Evolutionary conservation across 169 alveolate species (phyloP).

Genomic region (Plasmodium vivax): DNA sequence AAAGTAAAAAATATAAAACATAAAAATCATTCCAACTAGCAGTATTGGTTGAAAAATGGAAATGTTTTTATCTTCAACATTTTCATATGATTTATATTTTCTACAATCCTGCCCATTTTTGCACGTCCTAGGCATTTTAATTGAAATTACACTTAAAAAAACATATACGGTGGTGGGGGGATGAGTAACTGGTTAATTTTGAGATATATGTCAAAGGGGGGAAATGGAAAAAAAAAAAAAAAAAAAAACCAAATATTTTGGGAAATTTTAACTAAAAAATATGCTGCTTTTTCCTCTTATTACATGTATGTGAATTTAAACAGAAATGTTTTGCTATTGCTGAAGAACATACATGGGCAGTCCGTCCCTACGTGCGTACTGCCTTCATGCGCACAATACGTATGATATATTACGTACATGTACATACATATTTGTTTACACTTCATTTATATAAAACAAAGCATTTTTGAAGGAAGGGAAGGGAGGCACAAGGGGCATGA

Average conservation of each 20-base stretch:
- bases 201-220: neutral
- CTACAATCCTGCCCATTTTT: slow-evolving; percentile 73
- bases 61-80: slow-evolving; percentile 50
- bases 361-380: neutral
- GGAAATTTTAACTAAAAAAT: neutral
- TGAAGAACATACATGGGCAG: neutral
- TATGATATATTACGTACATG: neutral
- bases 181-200: neutral
- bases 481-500: neutral
- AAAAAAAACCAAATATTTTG: neutral
- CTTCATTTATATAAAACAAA: neutral
- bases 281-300: neutral
- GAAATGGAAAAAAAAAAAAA: neutral
- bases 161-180: slow-evolving; percentile 11
- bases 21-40: slow-evolving; percentile 53
- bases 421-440: neutral
- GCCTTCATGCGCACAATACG: neutral
- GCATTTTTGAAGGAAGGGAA: neutral
- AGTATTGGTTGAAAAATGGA: slow-evolving; percentile 54
- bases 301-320: neutral
- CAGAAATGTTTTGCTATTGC: neutral
- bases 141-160: slow-evolving; percentile 26
- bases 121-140: slow-evolving; percentile 72
- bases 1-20: slow-evolving; percentile 54
- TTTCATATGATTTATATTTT: slow-evolving; percentile 69